Evolutionary conservation across 768 basidiomycete genomes (phyloP), one percentile per base, ranked within the genome.

Genomic region (Omphalotus guepiniiformis): DNA sequence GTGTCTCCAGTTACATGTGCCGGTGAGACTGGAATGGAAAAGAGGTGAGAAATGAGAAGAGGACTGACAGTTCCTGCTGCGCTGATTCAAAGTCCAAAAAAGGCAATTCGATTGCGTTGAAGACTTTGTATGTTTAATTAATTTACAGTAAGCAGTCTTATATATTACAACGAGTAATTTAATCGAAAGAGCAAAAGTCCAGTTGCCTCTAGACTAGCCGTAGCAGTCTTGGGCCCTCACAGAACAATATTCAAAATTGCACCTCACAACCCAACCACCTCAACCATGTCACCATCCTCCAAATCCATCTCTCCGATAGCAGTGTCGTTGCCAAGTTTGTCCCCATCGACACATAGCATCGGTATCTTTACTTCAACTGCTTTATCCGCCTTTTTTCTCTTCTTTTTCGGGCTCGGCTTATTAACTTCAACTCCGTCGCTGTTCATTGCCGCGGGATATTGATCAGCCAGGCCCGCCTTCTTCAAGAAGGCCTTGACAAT

Each of bases 231-330:
- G n/a, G n/a, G n/a, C n/a, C n/a, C n/a, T n/a, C n/a, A n/a, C n/a
- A n/a, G n/a, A n/a, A n/a, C n/a, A n/a, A n/a, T n/a, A n/a, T n/a
- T n/a, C n/a, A n/a, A n/a, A n/a, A n/a, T n/a, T n/a, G n/a, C n/a
- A n/a, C n/a, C n/a, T n/a, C n/a, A 49, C 40, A 41, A 28, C 13
- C 81, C 87, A 50, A 80, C 74, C 29, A 91, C 77, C 48, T 92
- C 88, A 16, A 91, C 77, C 68, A 82, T 60, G 62, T 92, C 88
- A 0, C 87, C 88, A 52, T 92, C 87, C 53, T 90, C 88, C 51
- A 90, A 54, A 50, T 86, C 88, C 16, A 76, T 74, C 12, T 79
- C 77, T 9, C 82, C 75, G 48, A 92, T 88, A 50, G 75, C 74
- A 5, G 69, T 63, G 18, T 75, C 68, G 28, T 79, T 69, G n/a